These are phyloP conservation scores for Pythium brassicae DNA, from an alignment of 352 stramenopile species.

Conservation along the genomic window DNA sequence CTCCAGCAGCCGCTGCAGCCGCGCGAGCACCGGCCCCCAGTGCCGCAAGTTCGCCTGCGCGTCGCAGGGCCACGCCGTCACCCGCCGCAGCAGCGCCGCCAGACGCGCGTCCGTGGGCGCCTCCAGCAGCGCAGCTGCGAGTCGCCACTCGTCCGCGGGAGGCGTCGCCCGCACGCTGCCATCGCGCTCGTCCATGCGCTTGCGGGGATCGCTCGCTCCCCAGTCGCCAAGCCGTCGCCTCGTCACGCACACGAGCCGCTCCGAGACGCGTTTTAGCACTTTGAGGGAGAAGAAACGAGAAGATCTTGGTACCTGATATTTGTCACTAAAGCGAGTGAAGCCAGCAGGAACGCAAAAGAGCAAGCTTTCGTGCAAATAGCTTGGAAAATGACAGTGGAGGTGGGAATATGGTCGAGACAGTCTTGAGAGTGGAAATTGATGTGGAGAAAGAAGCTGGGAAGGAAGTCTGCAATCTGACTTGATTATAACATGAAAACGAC, in stretches of 20 bases:
- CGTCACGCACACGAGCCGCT: no score
- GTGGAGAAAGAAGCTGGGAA: no score
- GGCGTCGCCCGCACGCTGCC: background rate
- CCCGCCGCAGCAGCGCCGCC: conserved; percentile 51
- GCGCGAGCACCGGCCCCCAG: conserved; percentile 57
- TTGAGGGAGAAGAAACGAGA: background rate
- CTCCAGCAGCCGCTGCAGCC: conserved; percentile 45
- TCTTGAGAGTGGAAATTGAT: no score
- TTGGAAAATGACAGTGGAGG: no score
- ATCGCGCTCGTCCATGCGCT: background rate
- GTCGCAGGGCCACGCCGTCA: conserved; percentile 79
- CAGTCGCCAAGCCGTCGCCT: background rate
- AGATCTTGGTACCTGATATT: background rate
- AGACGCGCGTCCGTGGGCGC: conserved; percentile 35
- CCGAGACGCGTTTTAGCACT: background rate
- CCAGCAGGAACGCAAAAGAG: no score
- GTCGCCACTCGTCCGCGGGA: conserved; percentile 38
- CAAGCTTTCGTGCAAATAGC: background rate
- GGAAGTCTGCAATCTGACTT: no score
- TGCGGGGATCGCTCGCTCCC: background rate
- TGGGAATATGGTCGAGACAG: no score
- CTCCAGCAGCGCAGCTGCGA: conserved; percentile 62
- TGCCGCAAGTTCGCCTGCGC: conserved; percentile 71
- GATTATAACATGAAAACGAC: no score
- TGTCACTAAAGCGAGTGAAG: background rate